A percentile compares a stretch with the other conserved stretches of the same genome.
phyloP scores from a whole-genome alignment of 164 flowering plant species.

The Umbilicus rupestris region DNA sequence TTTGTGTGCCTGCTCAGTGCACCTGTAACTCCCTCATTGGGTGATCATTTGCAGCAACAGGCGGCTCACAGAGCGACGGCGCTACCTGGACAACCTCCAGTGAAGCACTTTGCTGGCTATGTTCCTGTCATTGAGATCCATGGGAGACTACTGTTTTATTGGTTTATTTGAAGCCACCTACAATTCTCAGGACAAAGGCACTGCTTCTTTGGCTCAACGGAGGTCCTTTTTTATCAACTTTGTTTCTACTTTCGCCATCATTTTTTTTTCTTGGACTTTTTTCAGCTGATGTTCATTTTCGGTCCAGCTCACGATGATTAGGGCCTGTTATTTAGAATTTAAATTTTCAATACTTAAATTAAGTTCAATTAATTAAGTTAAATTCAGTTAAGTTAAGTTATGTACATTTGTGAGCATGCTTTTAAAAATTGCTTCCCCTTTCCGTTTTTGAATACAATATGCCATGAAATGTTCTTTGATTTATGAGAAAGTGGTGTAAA shows the following conservation, averaged over 20 bases:
- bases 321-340: too few species aligned
- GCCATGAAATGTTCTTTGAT: too few species aligned
- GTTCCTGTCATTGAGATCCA: conserved; percentile 37
- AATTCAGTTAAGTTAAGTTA: too few species aligned
- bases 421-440: too few species aligned
- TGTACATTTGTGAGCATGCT: too few species aligned
- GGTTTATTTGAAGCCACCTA: conserved; percentile 57
- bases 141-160: conserved; percentile 60
- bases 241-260: neutral
- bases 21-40: neutral
- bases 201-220: conserved; percentile 66
- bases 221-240: conserved; percentile 23
- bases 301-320: too few species aligned
- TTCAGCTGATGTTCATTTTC: neutral
- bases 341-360: too few species aligned
- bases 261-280: neutral
- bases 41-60: conserved; percentile 15
- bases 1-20: neutral
- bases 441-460: too few species aligned
- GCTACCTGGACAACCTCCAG: conserved; percentile 57
- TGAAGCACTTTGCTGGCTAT: conserved; percentile 52
- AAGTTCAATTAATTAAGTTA: too few species aligned
- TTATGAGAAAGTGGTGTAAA: too few species aligned
- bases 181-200: conserved; percentile 34
- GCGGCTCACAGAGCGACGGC: conserved; percentile 30